A percentile compares a stretch with the other conserved stretches of the same genome.
phyloP scores from a whole-genome alignment of 1,139 yeast genomes.

The Blastobotrys persicus region DNA sequence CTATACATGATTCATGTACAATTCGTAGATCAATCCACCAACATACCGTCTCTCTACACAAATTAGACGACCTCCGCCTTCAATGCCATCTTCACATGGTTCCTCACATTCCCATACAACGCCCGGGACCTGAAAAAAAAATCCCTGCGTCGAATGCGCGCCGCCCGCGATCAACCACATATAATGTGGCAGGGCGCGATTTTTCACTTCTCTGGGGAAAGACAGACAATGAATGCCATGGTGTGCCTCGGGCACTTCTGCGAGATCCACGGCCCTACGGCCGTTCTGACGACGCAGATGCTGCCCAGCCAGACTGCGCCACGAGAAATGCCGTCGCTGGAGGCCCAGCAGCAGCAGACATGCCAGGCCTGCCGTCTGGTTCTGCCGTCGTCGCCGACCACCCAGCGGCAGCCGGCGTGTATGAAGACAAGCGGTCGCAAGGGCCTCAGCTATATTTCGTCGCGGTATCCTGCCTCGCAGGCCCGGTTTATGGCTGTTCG shows the following conservation, averaged over 20 bases:
- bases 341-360: constrained; percentile 21
- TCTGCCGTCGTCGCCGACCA: constrained; percentile 21
- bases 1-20: no score
- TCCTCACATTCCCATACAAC: no score
- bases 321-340: constrained; percentile 27
- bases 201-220: no score
- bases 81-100: no score
- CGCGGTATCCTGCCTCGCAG: constrained; percentile 65
- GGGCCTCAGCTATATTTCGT: constrained; percentile 38
- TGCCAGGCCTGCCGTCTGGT: constrained; percentile 30
- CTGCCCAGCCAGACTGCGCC: constrained; percentile 23
- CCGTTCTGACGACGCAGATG: constrained; percentile 68
- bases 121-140: no score
- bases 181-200: no score
- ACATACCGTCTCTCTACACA: no score
- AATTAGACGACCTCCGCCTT: no score
- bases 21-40: no score
- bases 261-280: constrained; percentile 81
- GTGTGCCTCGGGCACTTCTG: constrained; percentile 76
- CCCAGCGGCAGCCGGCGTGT: constrained; percentile 16
- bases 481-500: constrained; percentile 53
- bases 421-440: constrained; percentile 17
- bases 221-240: constrained; percentile 12
- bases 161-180: no score
- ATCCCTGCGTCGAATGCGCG: no score